Conservation (phyloP, 305 asterid species). For the Solanum hybrid region DNA sequence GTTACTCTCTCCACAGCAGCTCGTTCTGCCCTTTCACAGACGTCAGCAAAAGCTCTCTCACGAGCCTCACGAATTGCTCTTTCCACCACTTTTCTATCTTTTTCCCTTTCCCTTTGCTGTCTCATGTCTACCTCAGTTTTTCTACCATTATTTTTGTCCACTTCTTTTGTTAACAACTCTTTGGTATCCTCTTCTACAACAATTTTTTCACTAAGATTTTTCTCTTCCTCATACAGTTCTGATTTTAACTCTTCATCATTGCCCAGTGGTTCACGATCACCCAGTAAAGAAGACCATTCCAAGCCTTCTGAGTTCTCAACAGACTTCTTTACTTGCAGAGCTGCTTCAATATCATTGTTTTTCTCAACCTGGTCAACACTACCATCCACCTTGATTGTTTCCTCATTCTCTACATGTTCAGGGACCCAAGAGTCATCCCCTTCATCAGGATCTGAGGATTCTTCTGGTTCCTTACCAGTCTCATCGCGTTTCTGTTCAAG, state of each 20-base stretch:
- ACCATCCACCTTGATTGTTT: slow-evolving; percentile 15
- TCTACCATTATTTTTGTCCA: slow-evolving; percentile 30
- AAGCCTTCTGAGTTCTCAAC: slow-evolving; percentile 21
- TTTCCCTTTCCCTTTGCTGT: slow-evolving; percentile 77
- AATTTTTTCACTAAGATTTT: slow-evolving; percentile 14
- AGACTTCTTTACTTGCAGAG: slow-evolving; percentile 19
- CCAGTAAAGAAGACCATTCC: slow-evolving; percentile 17
- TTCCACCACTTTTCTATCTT: slow-evolving; percentile 73
- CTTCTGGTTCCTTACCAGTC: slow-evolving; percentile 33
- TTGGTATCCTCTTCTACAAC: slow-evolving; percentile 26
- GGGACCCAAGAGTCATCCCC: slow-evolving; percentile 19
- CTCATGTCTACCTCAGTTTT: slow-evolving; percentile 59
- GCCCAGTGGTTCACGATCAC: slow-evolving; percentile 26
- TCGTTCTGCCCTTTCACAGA: slow-evolving; percentile 84
- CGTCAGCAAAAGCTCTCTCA: slow-evolving; percentile 94
- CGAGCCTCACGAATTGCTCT: slow-evolving; percentile 92
- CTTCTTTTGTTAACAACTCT: slow-evolving; percentile 26
- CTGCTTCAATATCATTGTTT: slow-evolving; percentile 19
- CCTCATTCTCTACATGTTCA: slow-evolving; percentile 28
- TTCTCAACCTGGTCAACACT: slow-evolving; percentile 21
- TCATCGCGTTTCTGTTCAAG: slow-evolving; percentile 29
- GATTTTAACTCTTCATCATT: slow-evolving; percentile 25
- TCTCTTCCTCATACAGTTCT: slow-evolving; percentile 16
- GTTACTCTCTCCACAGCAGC: slow-evolving; percentile 80
- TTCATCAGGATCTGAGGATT: slow-evolving; percentile 24